These are phyloP conservation scores for Phaffomyces thermotolerans DNA, from an alignment of 805 yeast species.

Conservation along the genomic window DNA sequence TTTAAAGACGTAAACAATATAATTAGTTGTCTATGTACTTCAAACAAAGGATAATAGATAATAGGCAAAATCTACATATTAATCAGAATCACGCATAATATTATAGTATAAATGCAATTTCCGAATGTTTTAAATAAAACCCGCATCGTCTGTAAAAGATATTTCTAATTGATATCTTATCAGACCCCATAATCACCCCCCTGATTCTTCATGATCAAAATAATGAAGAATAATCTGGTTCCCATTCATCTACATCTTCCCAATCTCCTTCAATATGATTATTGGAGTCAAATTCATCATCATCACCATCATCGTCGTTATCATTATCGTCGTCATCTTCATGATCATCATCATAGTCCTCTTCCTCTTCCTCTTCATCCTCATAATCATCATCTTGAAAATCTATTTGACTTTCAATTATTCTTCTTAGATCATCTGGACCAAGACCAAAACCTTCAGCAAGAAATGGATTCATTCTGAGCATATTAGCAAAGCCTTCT, in stretches of 20 bases:
- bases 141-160: too few relatives aligned
- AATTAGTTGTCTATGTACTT: background rate
- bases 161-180: too few relatives aligned
- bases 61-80: background rate
- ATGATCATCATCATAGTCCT: background rate
- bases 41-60: too few relatives aligned
- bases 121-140: too few relatives aligned
- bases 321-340: background rate
- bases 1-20: background rate
- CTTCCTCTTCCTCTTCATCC: slow-evolving; percentile 1
- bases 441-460: too few relatives aligned
- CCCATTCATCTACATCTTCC: background rate
- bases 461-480: too few relatives aligned
- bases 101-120: too few relatives aligned
- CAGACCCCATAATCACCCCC: background rate
- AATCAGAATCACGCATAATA: background rate
- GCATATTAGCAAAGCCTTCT: too few relatives aligned
- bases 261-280: too few relatives aligned
- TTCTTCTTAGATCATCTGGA: too few relatives aligned
- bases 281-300: background rate
- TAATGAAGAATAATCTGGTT: background rate
- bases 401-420: background rate
- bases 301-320: background rate
- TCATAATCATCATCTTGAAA: background rate
- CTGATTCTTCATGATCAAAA: background rate